Evolutionary conservation across 768 basidiomycete genomes (phyloP).

Genomic region (Kwoniella dendrophila): DNA sequence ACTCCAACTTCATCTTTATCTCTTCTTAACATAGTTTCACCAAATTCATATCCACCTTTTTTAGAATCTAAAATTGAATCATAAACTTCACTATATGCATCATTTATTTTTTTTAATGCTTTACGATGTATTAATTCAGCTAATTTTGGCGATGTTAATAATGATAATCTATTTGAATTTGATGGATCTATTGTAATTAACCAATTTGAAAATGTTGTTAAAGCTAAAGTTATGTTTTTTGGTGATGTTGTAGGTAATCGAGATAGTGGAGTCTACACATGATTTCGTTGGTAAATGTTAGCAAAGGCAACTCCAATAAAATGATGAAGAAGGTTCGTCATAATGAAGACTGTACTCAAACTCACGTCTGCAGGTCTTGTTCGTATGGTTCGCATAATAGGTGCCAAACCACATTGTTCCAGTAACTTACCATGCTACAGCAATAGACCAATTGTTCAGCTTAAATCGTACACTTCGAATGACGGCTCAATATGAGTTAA

Average conservation of each 20-base stretch:
- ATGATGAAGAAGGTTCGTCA: neutral
- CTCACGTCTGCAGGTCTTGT: slow-evolving; percentile 55
- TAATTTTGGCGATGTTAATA: slow-evolving; percentile 69
- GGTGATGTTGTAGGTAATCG: slow-evolving; percentile 70
- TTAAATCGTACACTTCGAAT: too few relatives aligned
- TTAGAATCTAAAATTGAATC: slow-evolving; percentile 72
- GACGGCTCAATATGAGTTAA: slow-evolving; percentile 23
- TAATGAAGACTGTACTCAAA: neutral
- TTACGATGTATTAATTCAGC: slow-evolving; percentile 73
- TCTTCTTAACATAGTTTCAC: slow-evolving; percentile 75
- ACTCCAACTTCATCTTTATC: slow-evolving; percentile 51
- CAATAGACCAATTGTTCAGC: neutral
- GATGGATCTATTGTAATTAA: slow-evolving; percentile 75
- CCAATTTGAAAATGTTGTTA: slow-evolving; percentile 75
- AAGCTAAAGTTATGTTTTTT: slow-evolving; percentile 64
- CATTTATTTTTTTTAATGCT: slow-evolving; percentile 69
- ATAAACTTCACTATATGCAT: slow-evolving; percentile 72
- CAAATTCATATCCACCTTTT: slow-evolving; percentile 92
- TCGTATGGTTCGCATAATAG: slow-evolving; percentile 56
- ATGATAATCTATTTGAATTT: slow-evolving; percentile 75
- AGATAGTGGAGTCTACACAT: slow-evolving; percentile 70
- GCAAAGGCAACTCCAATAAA: neutral
- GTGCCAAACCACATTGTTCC: slow-evolving; percentile 58
- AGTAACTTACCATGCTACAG: slow-evolving; percentile 56
- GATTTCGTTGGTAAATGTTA: neutral